Conservation (phyloP, 2,329 filamentous ascomycete genomes). For the Neopestalotiopsis clavispora region DNA sequence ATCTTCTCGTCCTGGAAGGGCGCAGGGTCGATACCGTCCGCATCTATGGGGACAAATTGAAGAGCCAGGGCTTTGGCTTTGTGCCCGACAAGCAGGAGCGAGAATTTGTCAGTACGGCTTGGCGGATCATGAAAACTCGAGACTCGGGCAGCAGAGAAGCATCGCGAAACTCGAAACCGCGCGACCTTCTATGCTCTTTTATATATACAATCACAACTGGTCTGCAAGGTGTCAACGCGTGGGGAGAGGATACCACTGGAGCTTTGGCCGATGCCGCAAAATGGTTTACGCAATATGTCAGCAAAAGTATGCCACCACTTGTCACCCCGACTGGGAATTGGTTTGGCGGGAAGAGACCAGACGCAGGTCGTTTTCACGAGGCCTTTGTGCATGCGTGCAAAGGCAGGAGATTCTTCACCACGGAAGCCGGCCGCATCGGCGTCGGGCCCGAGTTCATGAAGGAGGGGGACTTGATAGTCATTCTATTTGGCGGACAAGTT, state of each 20-base stretch:
- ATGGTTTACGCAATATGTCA: slow-evolving; percentile 13
- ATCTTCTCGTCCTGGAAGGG: slow-evolving; percentile 21
- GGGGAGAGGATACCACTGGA: not conserved
- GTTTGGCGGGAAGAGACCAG: not conserved
- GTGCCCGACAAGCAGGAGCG: slow-evolving; percentile 24
- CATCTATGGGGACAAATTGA: slow-evolving; percentile 23
- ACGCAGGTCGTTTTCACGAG: slow-evolving; percentile 23
- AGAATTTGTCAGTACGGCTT: slow-evolving; percentile 23
- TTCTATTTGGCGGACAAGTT: slow-evolving; percentile 26
- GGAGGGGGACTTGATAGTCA: slow-evolving; percentile 20
- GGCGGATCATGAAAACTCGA: slow-evolving; percentile 19
- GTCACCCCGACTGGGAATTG: not conserved
- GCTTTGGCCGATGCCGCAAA: not conserved
- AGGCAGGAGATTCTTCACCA: slow-evolving; percentile 24
- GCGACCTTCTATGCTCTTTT: not conserved
- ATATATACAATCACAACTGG: not conserved
- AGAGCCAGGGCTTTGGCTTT: slow-evolving; percentile 23
- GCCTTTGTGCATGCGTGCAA: slow-evolving; percentile 24
- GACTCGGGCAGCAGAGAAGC: not conserved
- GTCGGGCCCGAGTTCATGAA: slow-evolving; percentile 26
- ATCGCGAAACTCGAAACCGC: not conserved
- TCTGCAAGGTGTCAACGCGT: not conserved
- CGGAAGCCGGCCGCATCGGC: slow-evolving; percentile 22
- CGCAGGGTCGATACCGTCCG: slow-evolving; percentile 19
- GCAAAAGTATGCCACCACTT: slow-evolving; percentile 9